These are phyloP conservation scores for Brasenia schreberi DNA, from an alignment of 164 flowering plant genomes.

Conservation along the genomic window DNA sequence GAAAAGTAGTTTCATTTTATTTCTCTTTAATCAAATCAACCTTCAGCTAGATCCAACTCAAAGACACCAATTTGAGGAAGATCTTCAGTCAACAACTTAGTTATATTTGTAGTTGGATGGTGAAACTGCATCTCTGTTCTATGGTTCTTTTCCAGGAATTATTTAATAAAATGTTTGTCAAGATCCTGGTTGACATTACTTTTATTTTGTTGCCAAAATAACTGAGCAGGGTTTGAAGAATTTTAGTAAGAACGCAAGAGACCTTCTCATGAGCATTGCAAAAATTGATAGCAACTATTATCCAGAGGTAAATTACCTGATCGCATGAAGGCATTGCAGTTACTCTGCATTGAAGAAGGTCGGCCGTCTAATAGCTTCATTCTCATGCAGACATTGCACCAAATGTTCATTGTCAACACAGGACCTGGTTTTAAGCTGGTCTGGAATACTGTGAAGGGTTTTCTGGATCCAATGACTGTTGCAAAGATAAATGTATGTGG, in stretches of 20 bases:
- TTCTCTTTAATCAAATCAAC: too few species aligned
- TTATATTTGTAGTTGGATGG: too few species aligned
- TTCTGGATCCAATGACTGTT: constrained; percentile 71
- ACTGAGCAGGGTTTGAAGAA: constrained; percentile 61
- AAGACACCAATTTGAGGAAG: too few species aligned
- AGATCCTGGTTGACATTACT: neutral
- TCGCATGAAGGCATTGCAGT: neutral
- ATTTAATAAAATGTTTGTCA: neutral
- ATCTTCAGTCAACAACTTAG: too few species aligned
- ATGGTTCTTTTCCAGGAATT: too few species aligned
- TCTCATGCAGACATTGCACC: constrained; percentile 55
- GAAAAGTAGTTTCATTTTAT: too few species aligned
- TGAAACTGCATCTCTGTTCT: too few species aligned
- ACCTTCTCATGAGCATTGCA: constrained; percentile 51
- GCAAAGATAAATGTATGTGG: constrained; percentile 67
- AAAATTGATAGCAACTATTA: constrained; percentile 70
- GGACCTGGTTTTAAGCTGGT: constrained; percentile 85
- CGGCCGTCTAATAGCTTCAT: neutral
- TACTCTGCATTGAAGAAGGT: neutral
- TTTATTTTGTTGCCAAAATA: neutral
- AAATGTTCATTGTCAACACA: constrained; percentile 90
- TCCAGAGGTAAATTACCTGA: constrained; percentile 58
- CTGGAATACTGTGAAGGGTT: constrained; percentile 80
- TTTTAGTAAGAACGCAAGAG: constrained; percentile 55
- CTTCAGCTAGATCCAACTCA: too few species aligned